Base-by-base conservation (phyloP, 2,329 filamentous ascomycete genomes). In the Colletotrichum acutatum region DNA sequence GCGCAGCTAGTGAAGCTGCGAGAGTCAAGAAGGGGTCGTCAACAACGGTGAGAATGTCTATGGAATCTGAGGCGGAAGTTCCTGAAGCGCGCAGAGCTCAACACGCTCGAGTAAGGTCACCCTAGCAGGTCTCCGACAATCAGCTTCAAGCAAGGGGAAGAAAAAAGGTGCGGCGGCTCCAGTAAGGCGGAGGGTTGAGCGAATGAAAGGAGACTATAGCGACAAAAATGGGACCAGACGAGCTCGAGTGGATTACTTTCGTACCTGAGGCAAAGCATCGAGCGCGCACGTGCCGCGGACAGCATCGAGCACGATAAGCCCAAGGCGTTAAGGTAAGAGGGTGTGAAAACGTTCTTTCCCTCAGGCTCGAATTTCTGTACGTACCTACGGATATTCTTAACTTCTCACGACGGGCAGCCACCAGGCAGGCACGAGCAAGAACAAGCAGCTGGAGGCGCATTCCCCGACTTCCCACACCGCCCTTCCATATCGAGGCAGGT, bases 401-500 rank as follows among this genome's bases (percentile, higher is more conserved):
- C 32, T 34, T 34, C 32, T 42, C 37, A 62, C 4, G 19, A 30
- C 8, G 3, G 19, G 12, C 7, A 42, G 2, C 5, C 12, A 24
- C 4, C n/a, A 1, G 0, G 1, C 22, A 11, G 22, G 32, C 54
- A 7, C n/a, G n/a, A 37, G 12, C 11, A 11, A 2, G 37, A 53
- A 58, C 58, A 53, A 68, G 54, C 65, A 34, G 19, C 42, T 49
- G 42, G 42, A 62, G 37, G 12, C 16, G 30, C 61, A 37, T 37
- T 72, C 53, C 59, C 66, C 28, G 14, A 26, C 42, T 46, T 34
- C 24, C 22, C 56, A 66, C 66, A 72, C 70, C 70, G 70, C 70
- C 70, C 70, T 72, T 72, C 70, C 70, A 61, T 70, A 60, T 72
- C 70, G 61, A 72, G 66, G 60, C 28, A 70, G 66, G 70, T 70